Evolutionary conservation across 345 rosid species (phyloP).

Genomic region (Rubroshorea leprosula): DNA sequence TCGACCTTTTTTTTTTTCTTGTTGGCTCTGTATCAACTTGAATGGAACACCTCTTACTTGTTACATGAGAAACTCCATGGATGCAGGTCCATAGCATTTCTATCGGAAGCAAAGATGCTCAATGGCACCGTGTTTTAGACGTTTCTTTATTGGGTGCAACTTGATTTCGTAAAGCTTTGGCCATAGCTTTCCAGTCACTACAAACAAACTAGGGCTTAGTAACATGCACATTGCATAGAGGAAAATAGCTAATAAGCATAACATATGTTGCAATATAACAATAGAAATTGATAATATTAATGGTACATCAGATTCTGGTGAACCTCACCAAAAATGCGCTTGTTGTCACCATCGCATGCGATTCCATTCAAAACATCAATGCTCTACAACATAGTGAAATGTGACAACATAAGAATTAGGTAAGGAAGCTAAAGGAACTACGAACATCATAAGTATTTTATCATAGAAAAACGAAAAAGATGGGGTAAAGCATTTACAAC

Average conservation of each 20-base stretch:
- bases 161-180: slow-evolving; percentile 79
- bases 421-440: neutral
- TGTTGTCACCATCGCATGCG: slow-evolving; percentile 71
- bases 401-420: slow-evolving; percentile 5
- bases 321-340: slow-evolving; percentile 66
- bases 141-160: slow-evolving; percentile 37
- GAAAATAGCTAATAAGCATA: too few relatives aligned
- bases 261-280: too few relatives aligned
- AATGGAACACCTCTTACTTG: too few relatives aligned
- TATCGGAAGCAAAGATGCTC: slow-evolving; percentile 44
- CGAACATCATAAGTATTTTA: too few relatives aligned
- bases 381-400: slow-evolving; percentile 29
- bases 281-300: neutral
- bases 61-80: too few relatives aligned
- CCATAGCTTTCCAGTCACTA: slow-evolving; percentile 91
- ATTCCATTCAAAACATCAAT: slow-evolving; percentile 94
- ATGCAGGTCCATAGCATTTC: neutral
- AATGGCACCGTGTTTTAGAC: slow-evolving; percentile 17
- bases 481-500: too few relatives aligned
- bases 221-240: neutral
- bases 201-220: slow-evolving; percentile 2
- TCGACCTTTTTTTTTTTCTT: too few relatives aligned
- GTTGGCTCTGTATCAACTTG: too few relatives aligned
- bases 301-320: neutral
- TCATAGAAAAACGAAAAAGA: too few relatives aligned